phyloP scores from a whole-genome alignment of 2,329 filamentous ascomycete genomes.

The Lachnellula arida region DNA sequence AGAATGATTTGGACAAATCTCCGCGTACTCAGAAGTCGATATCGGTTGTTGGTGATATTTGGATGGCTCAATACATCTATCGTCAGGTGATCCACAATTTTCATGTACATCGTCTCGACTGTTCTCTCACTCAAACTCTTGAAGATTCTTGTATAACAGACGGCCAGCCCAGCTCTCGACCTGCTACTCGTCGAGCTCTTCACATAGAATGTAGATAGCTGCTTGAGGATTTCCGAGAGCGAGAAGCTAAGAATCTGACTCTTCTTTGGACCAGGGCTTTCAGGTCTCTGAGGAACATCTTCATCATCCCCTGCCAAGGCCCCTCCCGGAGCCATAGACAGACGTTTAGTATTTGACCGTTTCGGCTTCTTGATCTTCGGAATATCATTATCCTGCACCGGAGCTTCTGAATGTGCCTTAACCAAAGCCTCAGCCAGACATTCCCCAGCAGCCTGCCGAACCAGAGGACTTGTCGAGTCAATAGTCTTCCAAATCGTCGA shows the following conservation, averaged over 20 bases:
- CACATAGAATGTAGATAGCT: constrained; percentile 76
- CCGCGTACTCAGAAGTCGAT: constrained; percentile 78
- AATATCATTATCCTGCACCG: constrained; percentile 43
- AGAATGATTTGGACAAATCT: constrained; percentile 80
- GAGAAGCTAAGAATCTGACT: constrained; percentile 68
- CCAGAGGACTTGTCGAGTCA: constrained; percentile 69
- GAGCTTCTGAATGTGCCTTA: constrained; percentile 68
- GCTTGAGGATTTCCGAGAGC: constrained; percentile 71
- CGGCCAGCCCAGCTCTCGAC: constrained; percentile 73
- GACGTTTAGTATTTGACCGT: constrained; percentile 53
- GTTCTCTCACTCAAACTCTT: constrained; percentile 73
- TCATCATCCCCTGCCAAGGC: constrained; percentile 66
- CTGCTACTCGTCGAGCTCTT: constrained; percentile 74
- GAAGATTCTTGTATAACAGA: constrained; percentile 82
- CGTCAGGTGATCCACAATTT: constrained; percentile 76
- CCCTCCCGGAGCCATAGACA: constrained; percentile 51
- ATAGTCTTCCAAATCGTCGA: constrained; percentile 78
- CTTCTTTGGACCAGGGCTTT: constrained; percentile 72
- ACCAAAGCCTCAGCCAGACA: constrained; percentile 80
- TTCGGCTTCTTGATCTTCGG: constrained; percentile 66
- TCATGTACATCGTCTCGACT: constrained; percentile 78
- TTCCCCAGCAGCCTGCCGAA: constrained; percentile 81
- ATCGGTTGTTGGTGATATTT: constrained; percentile 76
- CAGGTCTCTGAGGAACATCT: constrained; percentile 53
- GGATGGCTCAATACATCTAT: constrained; percentile 72